Percentiles rank a stretch among this genome's conserved stretches.
These are phyloP conservation scores for Rhizomucor pusillus DNA, from an alignment of 371 early-diverging fungal species.

Conservation along the genomic window DNA sequence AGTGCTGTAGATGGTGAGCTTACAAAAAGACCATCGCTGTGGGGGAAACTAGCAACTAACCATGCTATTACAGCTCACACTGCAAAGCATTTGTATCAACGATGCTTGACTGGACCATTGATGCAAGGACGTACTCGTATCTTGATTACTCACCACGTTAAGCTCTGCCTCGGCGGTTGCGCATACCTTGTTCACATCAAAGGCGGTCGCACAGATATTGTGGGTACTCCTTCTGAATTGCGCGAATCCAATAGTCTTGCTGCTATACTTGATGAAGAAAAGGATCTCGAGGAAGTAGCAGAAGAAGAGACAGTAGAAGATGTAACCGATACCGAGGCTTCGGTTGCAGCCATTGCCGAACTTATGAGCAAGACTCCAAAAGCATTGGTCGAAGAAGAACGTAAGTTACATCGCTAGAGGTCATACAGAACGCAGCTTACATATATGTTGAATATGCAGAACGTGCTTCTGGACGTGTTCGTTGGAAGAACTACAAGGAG, in stretches of 20 bases:
- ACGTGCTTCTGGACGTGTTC: conserved; percentile 54
- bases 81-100: conserved; percentile 73
- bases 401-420: conserved; percentile 8
- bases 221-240: conserved; percentile 45
- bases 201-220: conserved; percentile 48
- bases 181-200: conserved; percentile 64
- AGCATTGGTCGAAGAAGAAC: conserved; percentile 34
- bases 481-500: conserved; percentile 42
- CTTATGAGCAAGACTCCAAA: conserved; percentile 10
- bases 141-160: conserved; percentile 87
- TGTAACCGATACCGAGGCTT: not conserved
- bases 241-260: conserved; percentile 37
- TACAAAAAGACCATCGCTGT: not conserved
- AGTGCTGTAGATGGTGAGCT: conserved; percentile 68
- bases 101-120: conserved; percentile 69
- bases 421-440: too few relatives aligned
- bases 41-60: not conserved
- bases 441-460: conserved; percentile 7
- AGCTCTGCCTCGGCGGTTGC: conserved; percentile 68
- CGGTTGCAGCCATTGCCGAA: not conserved
- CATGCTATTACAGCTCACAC: conserved; percentile 64
- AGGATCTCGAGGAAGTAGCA: conserved; percentile 20
- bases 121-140: conserved; percentile 78
- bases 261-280: conserved; percentile 43
- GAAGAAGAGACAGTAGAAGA: conserved; percentile 24